Evolutionary conservation across 768 basidiomycete genomes (phyloP).

Genomic region (Mrakia frigida): DNA sequence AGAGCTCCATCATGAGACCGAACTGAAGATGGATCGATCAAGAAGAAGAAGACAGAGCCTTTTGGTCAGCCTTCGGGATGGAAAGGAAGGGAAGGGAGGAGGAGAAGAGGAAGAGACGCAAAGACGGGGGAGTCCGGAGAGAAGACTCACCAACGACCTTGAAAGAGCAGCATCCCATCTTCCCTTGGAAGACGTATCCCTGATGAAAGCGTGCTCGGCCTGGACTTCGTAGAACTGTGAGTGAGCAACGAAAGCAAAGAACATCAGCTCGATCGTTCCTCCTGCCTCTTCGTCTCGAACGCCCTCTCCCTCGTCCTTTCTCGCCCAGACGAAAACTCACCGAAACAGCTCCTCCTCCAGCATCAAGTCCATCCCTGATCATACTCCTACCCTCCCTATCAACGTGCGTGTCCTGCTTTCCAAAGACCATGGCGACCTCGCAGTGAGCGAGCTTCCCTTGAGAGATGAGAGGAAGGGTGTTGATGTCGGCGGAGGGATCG

Average conservation of each 20-base stretch:
- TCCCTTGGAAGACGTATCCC: constrained; percentile 55
- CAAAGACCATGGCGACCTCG: constrained; percentile 93
- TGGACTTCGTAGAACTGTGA: constrained; percentile 85
- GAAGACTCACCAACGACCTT: constrained; percentile 63
- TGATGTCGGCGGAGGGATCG: constrained; percentile 66
- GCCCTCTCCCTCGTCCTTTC: background rate
- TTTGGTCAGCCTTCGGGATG: background rate
- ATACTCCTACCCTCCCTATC: constrained; percentile 78
- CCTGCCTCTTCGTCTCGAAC: background rate
- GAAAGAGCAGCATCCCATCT: constrained; percentile 94
- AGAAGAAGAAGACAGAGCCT: background rate
- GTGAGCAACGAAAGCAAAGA: background rate
- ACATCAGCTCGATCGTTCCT: background rate
- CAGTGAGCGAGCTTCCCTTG: constrained; percentile 75
- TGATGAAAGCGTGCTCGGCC: constrained; percentile 93
- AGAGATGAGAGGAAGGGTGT: constrained; percentile 52
- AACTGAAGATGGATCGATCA: constrained; percentile 34
- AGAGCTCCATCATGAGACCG: constrained; percentile 76
- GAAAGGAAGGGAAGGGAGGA: background rate
- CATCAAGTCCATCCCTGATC: constrained; percentile 75
- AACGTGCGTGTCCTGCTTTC: constrained; percentile 94
- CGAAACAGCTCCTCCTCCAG: constrained; percentile 64
- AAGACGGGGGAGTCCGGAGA: background rate
- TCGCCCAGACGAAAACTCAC: constrained; percentile 49
- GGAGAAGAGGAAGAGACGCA: background rate